Conservation (phyloP, 2,329 filamentous ascomycete species). For the Fusarium coffeatum region DNA sequence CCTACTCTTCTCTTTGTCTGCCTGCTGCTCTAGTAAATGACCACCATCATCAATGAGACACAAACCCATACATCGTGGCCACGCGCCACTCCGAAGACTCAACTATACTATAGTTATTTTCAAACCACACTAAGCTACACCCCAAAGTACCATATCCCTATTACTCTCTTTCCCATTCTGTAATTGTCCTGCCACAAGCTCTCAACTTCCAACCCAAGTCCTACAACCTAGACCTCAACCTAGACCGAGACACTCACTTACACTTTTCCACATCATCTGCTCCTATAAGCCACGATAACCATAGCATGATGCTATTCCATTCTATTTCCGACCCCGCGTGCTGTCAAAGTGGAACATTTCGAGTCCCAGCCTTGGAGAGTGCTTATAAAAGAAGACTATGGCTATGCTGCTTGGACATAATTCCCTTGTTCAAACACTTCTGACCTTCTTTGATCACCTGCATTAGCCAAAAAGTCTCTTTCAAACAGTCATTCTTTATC, state of each 20-base stretch:
- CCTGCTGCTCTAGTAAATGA: constrained; percentile 24
- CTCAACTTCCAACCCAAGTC: constrained; percentile 10
- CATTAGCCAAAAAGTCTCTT: constrained; percentile 39
- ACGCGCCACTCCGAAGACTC: constrained; percentile 23
- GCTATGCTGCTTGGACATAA: constrained; percentile 1
- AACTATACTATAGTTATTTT: not conserved
- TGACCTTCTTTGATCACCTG: constrained; percentile 48
- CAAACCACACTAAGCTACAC: constrained; percentile 8
- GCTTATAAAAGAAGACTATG: constrained; percentile 21
- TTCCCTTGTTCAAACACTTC: constrained; percentile 28
- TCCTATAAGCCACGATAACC: constrained; percentile 33
- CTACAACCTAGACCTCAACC: constrained; percentile 15
- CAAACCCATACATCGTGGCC: constrained; percentile 21
- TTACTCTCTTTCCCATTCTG: not conserved
- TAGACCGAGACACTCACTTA: constrained; percentile 22
- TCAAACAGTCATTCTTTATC: constrained; percentile 40
- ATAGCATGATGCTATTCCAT: not conserved
- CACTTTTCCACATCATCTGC: constrained; percentile 36
- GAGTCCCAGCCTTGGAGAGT: constrained; percentile 5
- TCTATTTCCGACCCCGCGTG: constrained; percentile 22
- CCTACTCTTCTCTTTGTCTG: constrained; percentile 16
- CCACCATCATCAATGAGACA: constrained; percentile 37
- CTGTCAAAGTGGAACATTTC: constrained; percentile 17
- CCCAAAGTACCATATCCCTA: constrained; percentile 4
- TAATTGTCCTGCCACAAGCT: constrained; percentile 25